These are phyloP conservation scores for Saccharomyces pastorianus DNA, from an alignment of 1,139 yeast species.

Conservation along the genomic window DNA sequence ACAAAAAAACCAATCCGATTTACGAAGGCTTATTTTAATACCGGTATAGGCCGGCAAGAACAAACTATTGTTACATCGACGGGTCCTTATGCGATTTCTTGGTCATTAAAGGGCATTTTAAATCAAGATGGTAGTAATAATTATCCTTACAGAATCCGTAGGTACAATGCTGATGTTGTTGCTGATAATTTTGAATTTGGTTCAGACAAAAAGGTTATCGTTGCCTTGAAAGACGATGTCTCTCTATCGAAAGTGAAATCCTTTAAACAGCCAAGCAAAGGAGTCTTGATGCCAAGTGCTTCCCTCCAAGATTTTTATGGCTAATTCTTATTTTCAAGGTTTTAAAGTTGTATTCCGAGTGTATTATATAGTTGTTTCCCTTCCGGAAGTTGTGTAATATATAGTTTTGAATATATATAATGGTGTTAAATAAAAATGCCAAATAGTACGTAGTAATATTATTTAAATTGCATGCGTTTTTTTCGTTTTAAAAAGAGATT, in stretches of 20 bases:
- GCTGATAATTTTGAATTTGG: conserved; percentile 77
- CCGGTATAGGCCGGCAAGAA: conserved; percentile 55
- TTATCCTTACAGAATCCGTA: conserved; percentile 51
- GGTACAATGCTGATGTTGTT: conserved; percentile 54
- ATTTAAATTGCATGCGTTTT: not conserved
- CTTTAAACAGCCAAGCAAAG: conserved; percentile 50
- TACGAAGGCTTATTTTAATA: conserved; percentile 69
- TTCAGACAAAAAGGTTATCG: conserved; percentile 58
- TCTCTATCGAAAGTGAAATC: conserved; percentile 50
- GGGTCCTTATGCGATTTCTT: conserved; percentile 73
- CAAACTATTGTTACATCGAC: conserved; percentile 66
- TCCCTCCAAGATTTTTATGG: conserved; percentile 9
- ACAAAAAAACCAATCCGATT: conserved; percentile 49
- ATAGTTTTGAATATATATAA: not conserved
- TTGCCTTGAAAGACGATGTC: conserved; percentile 66
- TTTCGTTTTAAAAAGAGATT: not conserved
- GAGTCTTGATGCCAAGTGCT: conserved; percentile 17
- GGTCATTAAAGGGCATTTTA: conserved; percentile 62
- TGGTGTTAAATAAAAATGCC: not conserved
- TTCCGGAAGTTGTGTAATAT: not conserved
- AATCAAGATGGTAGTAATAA: conserved; percentile 39
- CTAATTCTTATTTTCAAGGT: not conserved
- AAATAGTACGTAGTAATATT: not conserved
- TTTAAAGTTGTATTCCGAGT: conserved; percentile 1
- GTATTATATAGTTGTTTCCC: not conserved